These are phyloP conservation scores for Vitis hybrid DNA, from an alignment of 177 flowering plant species.

Conservation along the genomic window DNA sequence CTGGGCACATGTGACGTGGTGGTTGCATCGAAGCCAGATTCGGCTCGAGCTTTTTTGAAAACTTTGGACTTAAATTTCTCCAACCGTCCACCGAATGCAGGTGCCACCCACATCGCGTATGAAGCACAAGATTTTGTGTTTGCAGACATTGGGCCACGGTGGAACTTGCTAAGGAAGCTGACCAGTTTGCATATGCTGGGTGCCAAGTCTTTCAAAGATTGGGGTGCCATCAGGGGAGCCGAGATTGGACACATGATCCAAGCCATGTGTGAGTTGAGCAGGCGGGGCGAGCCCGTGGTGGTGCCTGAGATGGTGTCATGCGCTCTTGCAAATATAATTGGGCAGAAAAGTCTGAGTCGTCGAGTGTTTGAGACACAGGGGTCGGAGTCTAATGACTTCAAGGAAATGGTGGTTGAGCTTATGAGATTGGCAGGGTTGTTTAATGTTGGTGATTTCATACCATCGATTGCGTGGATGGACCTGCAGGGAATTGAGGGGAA, in stretches of 20 bases:
- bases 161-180: conserved; percentile 45
- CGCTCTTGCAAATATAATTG: conserved; percentile 48
- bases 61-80: conserved; percentile 42
- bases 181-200: conserved; percentile 49
- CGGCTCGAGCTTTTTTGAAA: conserved; percentile 45
- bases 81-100: conserved; percentile 50
- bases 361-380: conserved; percentile 42
- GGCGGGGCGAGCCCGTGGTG: conserved; percentile 24
- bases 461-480: conserved; percentile 53
- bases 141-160: conserved; percentile 44
- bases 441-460: conserved; percentile 56
- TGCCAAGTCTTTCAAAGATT: conserved; percentile 42
- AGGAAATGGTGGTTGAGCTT: conserved; percentile 61
- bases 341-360: conserved; percentile 38
- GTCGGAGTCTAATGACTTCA: conserved; percentile 44
- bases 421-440: conserved; percentile 42
- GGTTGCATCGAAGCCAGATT: conserved; percentile 49
- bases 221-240: conserved; percentile 26
- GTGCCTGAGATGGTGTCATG: conserved; percentile 35
- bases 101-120: conserved; percentile 44
- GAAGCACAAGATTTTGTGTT: conserved; percentile 44
- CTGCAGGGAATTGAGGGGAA: conserved; percentile 43
- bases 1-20: conserved; percentile 43
- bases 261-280: conserved; percentile 29
- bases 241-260: conserved; percentile 41